Evolutionary conservation across 139 green algal species (phyloP), one percentile per base, ranked within the genome.

Genomic region (Coccomyxa sp.): DNA sequence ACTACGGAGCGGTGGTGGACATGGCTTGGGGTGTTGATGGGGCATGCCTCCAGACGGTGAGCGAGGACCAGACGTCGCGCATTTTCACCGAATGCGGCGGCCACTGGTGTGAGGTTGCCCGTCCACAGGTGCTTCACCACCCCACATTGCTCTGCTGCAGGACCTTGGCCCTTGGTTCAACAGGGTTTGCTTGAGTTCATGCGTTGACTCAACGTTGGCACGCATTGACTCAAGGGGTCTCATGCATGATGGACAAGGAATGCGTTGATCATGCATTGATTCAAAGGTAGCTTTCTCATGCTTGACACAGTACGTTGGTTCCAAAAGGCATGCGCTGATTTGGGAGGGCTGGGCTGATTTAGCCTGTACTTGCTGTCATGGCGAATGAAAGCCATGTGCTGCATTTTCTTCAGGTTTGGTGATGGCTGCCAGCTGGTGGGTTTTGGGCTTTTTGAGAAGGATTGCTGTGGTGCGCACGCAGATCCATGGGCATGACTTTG

Each of bases 401-500:
- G 38, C 38, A 51, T 51, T 51, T 51, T 51, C 38, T 51, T 51
- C 38, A 51, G 3, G 38, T 51, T 51, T 51, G 38, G 3, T 51
- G 38, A 51, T 51, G 38, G 38, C 38, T 51, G 38, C 38, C 38
- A 51, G 38, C 3, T 7, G 7, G 38, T 51, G 38, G 38, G 38
- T 51, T 51, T 51, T 51, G 38, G 38, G 38, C 38, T 51, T 51
- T 51, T 7, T 51, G 38, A 51, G 38, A 51, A 51, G 38, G 38
- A 7, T 7, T 51, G 38, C 38, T 51, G 38, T 51, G 3, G 38
- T 51, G 38, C 7, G 38, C n/a, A 51, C 3, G 31, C 91, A 98
- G 93, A 90, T 99, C 58, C 97, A 99, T 87, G 97, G 97, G 23
- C 97, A 99, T 85, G 95, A 98, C 87, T 97, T 99, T 77, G 90